Evolutionary conservation across 768 basidiomycete species (phyloP), one percentile per base, ranked within the genome.

Genomic region (Mycena crocata): DNA sequence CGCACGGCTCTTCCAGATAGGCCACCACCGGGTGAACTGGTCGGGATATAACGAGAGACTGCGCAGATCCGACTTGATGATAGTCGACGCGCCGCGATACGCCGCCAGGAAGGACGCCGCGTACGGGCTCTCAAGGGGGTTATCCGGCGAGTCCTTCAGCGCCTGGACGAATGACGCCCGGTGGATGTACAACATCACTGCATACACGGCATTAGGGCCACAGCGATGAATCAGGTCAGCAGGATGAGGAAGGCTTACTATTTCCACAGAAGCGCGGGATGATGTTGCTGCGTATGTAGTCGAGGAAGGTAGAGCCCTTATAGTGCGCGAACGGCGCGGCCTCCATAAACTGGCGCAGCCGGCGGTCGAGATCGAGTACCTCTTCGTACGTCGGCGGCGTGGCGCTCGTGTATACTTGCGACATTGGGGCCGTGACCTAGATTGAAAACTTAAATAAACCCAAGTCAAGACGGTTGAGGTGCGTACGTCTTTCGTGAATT

Each of bases 71-170:
- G 50, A 32, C 8, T 40, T 48, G 17, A 66, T 56, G 26, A 67
- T 50, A 10, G 15, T 23, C 1, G 82, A 83, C 6, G 84, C 85
- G 59, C 82, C 81, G 45, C 82, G 79, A 68, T 84, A 84, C 10
- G 84, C 80, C 5, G 85, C 83, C 28, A 86, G 77, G 71, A 84
- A 83, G 12, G 84, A 85, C 7, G 85, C 82, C 0, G 84, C 84
- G 35, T 82, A 85, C 2, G 81, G 79, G 64, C 82, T 82, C 21
- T 79, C 76, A 10, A 85, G 78, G 15, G 84, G 85, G 57, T 84
- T 82, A 17, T 74, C 73, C 26, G 85, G 84, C 37, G 76, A 72
- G 35, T 84, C 82, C 14, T 81, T 74, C 57, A 86, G 72, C 0
- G 84, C 84, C 48, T 83, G 81, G 0, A 82, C 82, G 62, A 85